phyloP scores from a whole-genome alignment of 2,329 filamentous ascomycete genomes.

The Stromatinia cepivora region DNA sequence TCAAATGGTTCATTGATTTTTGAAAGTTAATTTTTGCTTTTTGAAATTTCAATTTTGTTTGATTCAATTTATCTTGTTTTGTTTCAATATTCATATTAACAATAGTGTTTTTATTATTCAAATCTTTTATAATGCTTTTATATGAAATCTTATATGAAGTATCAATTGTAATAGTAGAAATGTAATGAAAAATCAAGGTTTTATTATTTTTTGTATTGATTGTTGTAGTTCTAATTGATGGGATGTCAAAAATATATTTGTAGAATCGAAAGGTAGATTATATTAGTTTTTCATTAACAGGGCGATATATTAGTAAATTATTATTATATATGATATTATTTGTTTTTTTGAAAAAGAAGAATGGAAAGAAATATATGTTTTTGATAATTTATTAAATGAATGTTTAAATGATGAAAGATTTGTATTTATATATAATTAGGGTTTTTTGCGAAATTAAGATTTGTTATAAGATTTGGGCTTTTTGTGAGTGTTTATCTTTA shows the following conservation, averaged over 20 bases:
- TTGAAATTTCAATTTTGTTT: constrained; percentile 1
- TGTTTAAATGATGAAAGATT: background rate
- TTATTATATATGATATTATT: background rate
- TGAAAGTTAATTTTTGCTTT: background rate
- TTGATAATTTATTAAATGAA: background rate
- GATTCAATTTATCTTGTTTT: background rate
- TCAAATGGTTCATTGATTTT: background rate
- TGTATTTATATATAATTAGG: background rate
- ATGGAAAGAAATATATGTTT: background rate
- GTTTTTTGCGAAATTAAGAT: too few species aligned
- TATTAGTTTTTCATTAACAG: background rate
- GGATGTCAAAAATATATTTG: background rate
- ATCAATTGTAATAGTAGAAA: background rate
- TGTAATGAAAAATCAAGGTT: background rate
- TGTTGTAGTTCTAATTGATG: background rate
- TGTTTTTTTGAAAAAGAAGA: background rate
- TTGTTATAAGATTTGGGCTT: too few species aligned
- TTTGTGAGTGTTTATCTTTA: background rate
- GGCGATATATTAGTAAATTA: background rate
- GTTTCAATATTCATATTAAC: background rate
- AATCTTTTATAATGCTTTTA: background rate
- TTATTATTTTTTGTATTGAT: background rate
- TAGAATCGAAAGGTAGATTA: background rate
- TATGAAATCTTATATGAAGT: background rate
- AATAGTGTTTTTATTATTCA: background rate